These are phyloP conservation scores for Papiliotrema fonsecae DNA, from an alignment of 1,284 basidiomycete genomes.

Conservation along the genomic window DNA sequence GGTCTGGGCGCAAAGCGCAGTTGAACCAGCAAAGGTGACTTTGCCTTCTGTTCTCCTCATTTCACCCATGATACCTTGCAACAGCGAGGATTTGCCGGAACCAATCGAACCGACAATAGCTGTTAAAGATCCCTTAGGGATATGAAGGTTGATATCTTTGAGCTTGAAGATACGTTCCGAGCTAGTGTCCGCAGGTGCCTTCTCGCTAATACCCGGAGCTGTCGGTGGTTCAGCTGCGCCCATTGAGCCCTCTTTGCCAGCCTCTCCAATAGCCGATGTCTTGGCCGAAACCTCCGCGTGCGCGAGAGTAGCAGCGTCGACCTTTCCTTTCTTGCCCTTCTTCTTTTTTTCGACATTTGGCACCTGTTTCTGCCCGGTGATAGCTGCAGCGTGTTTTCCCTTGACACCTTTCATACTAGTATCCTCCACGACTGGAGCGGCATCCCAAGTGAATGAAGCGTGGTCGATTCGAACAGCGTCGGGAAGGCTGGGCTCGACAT, in stretches of 20 bases:
- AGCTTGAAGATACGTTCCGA: slow-evolving; percentile 59
- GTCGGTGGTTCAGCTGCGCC: slow-evolving; percentile 10
- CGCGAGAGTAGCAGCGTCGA: slow-evolving; percentile 24
- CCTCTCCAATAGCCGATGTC: slow-evolving; percentile 21
- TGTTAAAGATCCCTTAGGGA: slow-evolving; percentile 67
- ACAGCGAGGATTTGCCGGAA: slow-evolving; percentile 57
- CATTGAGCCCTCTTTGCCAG: slow-evolving; percentile 14
- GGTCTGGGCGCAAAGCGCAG: slow-evolving; percentile 70
- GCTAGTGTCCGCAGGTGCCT: slow-evolving; percentile 24
- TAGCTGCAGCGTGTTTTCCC: slow-evolving; percentile 20
- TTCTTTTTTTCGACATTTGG: slow-evolving; percentile 17
- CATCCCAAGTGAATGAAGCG: slow-evolving; percentile 81
- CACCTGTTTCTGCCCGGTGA: slow-evolving; percentile 11
- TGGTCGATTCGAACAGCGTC: slow-evolving; percentile 61
- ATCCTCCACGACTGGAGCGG: slow-evolving; percentile 56
- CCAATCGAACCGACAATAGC: slow-evolving; percentile 75
- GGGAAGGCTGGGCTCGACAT: slow-evolving; percentile 52
- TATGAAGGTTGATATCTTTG: slow-evolving; percentile 57
- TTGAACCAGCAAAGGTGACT: slow-evolving; percentile 61
- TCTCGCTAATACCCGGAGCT: slow-evolving; percentile 13
- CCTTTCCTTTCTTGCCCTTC: slow-evolving; percentile 18
- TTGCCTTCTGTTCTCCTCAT: slow-evolving; percentile 63
- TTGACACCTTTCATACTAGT: slow-evolving; percentile 32
- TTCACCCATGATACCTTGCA: slow-evolving; percentile 71
- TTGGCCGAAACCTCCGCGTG: slow-evolving; percentile 29